Evolutionary conservation across 169 alveolate genomes (phyloP), one percentile per base, ranked within the genome.

Genomic region (Theileria annulata): DNA sequence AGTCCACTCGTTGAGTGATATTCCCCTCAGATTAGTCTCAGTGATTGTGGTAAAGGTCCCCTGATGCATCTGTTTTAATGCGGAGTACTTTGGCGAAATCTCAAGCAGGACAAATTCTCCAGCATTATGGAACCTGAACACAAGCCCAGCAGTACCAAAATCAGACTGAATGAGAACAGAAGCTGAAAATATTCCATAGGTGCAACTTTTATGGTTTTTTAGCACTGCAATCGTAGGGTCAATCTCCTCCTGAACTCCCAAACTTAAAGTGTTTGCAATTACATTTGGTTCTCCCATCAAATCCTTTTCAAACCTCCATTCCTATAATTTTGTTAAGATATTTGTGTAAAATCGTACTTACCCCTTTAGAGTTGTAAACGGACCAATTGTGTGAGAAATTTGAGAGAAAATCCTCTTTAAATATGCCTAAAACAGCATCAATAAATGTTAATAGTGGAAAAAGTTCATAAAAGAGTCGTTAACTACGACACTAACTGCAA

Each of bases 231-330:
- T 87, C 21, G 94, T 78, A 35, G 86, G 85, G 42, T 83, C 92
- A 33, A 66, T 60, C 30, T 56, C 27, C 35, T 47, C 75, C 48
- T 82, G 80, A 27, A 74, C 82, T 71, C 75, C 73, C 68, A 25
- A 62, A 79, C 79, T 70, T 64, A 87, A 73, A 56, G 78, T 71
- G 71, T 91, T 93, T 17, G 91, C 92, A n/a, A 93, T 78, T 9
- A 90, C 95, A 37, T 71, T 86, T n/a, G 71, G 76, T 79, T 93
- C 94, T 58, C 94, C 95, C 25, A 91, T 94, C n/a, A 93, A 72
- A 67, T 93, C 86, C 64, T 84, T 77, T 10, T 81, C 90, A 67
- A 75, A 85, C 68, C 59, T 77, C 96, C 96, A 93, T 30, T 27
- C 51, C 71, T 62, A 21, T n/a, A 62, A 23, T 21, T 33, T 37